phyloP scores from a whole-genome alignment of 202 grass and related monocot genomes.

The Digitaria exilis region DNA sequence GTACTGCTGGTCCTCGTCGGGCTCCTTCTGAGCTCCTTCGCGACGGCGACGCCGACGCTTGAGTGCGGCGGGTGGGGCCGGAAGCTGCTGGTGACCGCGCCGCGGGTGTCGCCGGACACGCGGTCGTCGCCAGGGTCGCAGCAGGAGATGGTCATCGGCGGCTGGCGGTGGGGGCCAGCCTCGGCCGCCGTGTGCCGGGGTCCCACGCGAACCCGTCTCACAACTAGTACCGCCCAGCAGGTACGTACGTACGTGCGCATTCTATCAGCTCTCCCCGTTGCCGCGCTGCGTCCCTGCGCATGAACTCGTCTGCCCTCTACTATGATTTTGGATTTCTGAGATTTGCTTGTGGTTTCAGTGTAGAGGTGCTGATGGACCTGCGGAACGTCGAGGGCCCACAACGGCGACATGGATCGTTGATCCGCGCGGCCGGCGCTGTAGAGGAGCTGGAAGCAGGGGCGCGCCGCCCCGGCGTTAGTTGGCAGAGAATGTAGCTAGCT shows the following conservation, averaged over 20 bases:
- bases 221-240: conserved; percentile 24
- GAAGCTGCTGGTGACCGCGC: conserved; percentile 20
- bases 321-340: background rate
- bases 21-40: background rate
- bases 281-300: background rate
- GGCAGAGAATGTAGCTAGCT: conserved; percentile 1
- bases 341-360: background rate
- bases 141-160: conserved; percentile 31
- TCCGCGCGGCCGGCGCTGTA: background rate
- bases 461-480: background rate
- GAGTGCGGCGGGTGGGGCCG: background rate
- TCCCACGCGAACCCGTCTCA: conserved; percentile 41
- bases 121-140: background rate
- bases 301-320: background rate
- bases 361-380: background rate
- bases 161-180: conserved; percentile 9
- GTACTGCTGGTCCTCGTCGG: background rate
- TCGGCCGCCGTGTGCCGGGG: conserved; percentile 37
- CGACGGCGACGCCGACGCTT: background rate
- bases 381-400: background rate
- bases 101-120: conserved; percentile 19
- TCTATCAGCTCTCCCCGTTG: background rate
- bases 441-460: background rate
- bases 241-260: background rate
- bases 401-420: background rate